Evolutionary conservation across 306 rosid species (phyloP), one percentile per base, ranked within the genome.

Genomic region (Macrotyloma uniflorum): DNA sequence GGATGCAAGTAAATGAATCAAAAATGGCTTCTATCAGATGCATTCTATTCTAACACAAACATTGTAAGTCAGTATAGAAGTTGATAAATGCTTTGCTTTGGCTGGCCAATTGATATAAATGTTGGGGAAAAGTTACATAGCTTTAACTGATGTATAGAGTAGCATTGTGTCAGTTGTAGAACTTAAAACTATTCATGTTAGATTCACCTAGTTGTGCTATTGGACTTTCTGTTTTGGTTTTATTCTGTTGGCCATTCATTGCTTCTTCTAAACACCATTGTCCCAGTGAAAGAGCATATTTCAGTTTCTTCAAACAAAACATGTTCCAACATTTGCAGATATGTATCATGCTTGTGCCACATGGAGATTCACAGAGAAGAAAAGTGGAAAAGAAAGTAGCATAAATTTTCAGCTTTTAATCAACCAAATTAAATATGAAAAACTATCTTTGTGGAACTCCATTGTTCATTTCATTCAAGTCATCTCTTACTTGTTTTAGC

Each of bases 1-100:
- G 50, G 87, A 82, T 51, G 87, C 23, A n/a, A 84, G 83, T 12
- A 86, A 87, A 82, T 90, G 86, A 87, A 33, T 32, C 15, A 35
- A 10, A 63, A 42, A 62, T n/a, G 13, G 1, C n/a, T 59, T 1
- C 32, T 66, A 68, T 61, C 72, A 40, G 70, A 72, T 61, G 45
- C 72, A 40, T 72, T 72, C 18, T 76, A 53, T 79, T 85, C 69
- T 63, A 35, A 69, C 85, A 69, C 50, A 71, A 64, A 84, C 49
- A 82, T 67, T 35, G 43, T 73, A 18, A 57, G 77, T 47, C 36
- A 38, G 43, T 58, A 80, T 51, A 81, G 66, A 72, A 53, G 59
- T 67, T 81, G 75, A 67, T 71, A 71, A 26, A 65, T 82, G 72
- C 18, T 74, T 67, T 81, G 71, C 69, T 74, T 74, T 72, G 23